Evolutionary conservation across 2,329 filamentous ascomycete species (phyloP).

Genomic region (Byssoonygena ceratinophila): DNA sequence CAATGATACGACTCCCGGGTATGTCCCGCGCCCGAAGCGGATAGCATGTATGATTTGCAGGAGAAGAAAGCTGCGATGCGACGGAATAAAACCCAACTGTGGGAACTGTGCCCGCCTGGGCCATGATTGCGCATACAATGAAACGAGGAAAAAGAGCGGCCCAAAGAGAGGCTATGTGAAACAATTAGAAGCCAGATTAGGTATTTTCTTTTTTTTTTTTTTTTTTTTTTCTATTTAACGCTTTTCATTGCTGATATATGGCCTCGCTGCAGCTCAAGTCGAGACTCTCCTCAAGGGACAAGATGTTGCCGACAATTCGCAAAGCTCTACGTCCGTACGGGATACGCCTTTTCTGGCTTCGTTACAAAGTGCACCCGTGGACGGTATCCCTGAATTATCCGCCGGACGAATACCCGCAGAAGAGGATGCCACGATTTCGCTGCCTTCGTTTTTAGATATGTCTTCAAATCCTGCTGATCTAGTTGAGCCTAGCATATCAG

Average conservation of each 20-base stretch:
- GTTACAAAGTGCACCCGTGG: neutral
- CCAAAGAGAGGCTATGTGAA: conserved; percentile 93
- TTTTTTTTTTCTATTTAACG: no score
- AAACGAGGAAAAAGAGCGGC: conserved; percentile 85
- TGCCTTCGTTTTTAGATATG: neutral
- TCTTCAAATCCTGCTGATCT: neutral
- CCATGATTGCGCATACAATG: conserved; percentile 82
- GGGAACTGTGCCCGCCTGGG: conserved; percentile 79
- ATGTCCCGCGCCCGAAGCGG: conserved; percentile 73
- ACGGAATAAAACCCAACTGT: conserved; percentile 73
- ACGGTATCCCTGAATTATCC: neutral
- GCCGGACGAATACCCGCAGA: neutral
- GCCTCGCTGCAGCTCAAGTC: conserved; percentile 63
- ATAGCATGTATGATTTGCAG: conserved; percentile 91
- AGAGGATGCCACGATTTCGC: neutral
- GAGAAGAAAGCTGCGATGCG: conserved; percentile 83
- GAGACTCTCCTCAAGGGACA: conserved; percentile 81
- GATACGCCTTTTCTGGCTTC: neutral
- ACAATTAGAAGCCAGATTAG: conserved; percentile 80
- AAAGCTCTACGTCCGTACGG: neutral
- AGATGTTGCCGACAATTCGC: conserved; percentile 37
- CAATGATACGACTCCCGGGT: conserved; percentile 40
- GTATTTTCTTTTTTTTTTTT: conserved; percentile 55
- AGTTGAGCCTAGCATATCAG: conserved; percentile 18
- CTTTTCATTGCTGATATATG: no score